Base-by-base conservation (phyloP, 768 basidiomycete genomes). In the Pulveroboletus sp. region DNA sequence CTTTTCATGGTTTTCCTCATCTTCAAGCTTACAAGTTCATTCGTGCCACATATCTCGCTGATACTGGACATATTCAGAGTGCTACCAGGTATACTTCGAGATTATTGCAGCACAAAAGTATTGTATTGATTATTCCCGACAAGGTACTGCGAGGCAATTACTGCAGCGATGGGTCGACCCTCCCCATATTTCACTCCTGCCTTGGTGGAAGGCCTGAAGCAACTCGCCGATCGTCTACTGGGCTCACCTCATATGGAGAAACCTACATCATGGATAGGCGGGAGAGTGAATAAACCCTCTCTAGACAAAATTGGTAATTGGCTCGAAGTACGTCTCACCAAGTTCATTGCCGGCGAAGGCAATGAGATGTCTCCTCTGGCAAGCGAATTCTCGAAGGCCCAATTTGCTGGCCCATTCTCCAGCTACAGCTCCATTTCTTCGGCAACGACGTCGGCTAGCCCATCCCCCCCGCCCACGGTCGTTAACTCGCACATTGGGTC, bases 351-450 rank as follows among this genome's bases (percentile, higher is more conserved):
- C 9, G 97, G 95, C 2, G 94, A 97, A 43, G 79, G 75, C n/a
- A 87, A 87, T 33, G 66, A 69, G 27, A 64, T 71, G 10, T 56
- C 67, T 21, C 62, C 67, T 13, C 71, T 72, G 14, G 67, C 77
- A 11, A 61, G 32, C 29, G 67, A 73, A 6, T 43, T 57, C 1
- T 62, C 56, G 36, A 73, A 71, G 45, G 52, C 67, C 14, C 71
- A 74, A 41, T 72, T 71, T 57, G 69, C 79, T 6, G 95, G 94
- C 5, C 90, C 95, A 8, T 97, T 98, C 69, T 83, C 92, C 23
- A 91, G 92, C 57, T 97, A 89, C 70, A 93, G 88, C 54, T 84
- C 90, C 6, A 95, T 99, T 50, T 89, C 94, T 3, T 90, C 94
- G 1, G 75, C 79, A 4, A 79, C 84, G 4, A 78, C 82, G 19